Base-by-base conservation (phyloP, 257 asterid genomes). In the Solanum megistacrolobum region DNA sequence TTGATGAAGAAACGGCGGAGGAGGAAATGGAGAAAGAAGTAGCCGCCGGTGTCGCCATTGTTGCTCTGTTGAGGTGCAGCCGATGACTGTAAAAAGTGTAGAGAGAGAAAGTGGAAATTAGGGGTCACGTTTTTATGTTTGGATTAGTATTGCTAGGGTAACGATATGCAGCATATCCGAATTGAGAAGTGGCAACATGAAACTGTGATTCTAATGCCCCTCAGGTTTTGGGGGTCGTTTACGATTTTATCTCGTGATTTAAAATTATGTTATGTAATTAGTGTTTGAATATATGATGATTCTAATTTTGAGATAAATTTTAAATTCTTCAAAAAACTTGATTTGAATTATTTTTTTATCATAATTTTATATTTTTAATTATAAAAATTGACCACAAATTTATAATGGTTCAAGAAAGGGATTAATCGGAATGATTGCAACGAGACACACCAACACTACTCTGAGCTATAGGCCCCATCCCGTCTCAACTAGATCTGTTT, bases 31-130 rank as follows among this genome's bases (percentile, higher is more conserved):
- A 35, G 38, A 87, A 73, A 55, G 89, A 58, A 11, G 89, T 86
- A 1, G 94, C 91, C 74, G 94, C 91, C 10, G 95, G 92, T 81
- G 94, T 89, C 21, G 96, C 92, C 91, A 98, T 97, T 90, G 93
- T 91, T 79, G 65, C 96, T 68, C 39, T 31, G 62, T 55, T 72
- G 87, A 84, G 81, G 60, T 84, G 23, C 43, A 75, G 48, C 43
- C 74, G 25, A 39, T 2, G 55, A 12, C 55, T 18, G 39, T 60
- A 3, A 62, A 68, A 38, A 41, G 41, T 5, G 32, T 38, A 14
- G 48, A 23, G 48, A 55, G 9, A 60, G 74, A 11, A 2, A 23
- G 52, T 46, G 35, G 3, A 41, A 76, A n/a, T 39, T 35, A 39
- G 84, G 58, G 62, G 25, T 78, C 38, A 41, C 84, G 84, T 78